Percentiles rank a stretch among this genome's conserved stretches.
These are phyloP conservation scores for Plasmodium knowlesi DNA, from an alignment of 169 alveolate species.

Conservation along the genomic window DNA sequence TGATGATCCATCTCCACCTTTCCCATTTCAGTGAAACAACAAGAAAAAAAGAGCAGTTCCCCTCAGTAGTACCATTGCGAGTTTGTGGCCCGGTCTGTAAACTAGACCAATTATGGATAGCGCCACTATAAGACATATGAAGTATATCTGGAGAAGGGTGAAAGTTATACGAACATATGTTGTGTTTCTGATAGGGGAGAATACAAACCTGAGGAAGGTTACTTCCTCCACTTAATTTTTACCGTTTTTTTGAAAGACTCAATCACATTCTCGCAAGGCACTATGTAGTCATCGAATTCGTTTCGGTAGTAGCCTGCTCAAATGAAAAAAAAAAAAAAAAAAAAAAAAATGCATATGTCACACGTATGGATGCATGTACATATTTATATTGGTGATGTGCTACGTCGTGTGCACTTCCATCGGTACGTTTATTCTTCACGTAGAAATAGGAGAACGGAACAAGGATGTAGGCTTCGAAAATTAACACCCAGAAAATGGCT, in stretches of 20 bases:
- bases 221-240: neutral
- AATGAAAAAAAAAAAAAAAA: neutral
- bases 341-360: neutral
- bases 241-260: slow-evolving; percentile 61
- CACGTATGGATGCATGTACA: neutral
- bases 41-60: neutral
- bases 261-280: slow-evolving; percentile 48
- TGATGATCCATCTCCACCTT: neutral
- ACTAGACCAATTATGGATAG: slow-evolving; percentile 58
- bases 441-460: slow-evolving; percentile 69
- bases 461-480: slow-evolving; percentile 46
- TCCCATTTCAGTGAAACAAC: neutral
- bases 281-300: slow-evolving; percentile 60
- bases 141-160: slow-evolving; percentile 35
- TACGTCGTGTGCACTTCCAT: neutral
- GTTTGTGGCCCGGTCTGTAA: slow-evolving; percentile 59
- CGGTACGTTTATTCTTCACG: slow-evolving; percentile 45
- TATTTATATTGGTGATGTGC: neutral
- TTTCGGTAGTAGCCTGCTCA: slow-evolving; percentile 24
- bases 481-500: slow-evolving; percentile 66
- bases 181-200: neutral
- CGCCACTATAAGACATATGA: slow-evolving; percentile 40
- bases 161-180: neutral
- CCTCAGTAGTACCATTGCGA: slow-evolving; percentile 32
- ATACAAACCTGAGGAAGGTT: neutral